Percentiles rank a stretch among this genome's conserved stretches.
phyloP scores from a whole-genome alignment of 176 grass and related monocot genomes.

The Alloteropsis semialata region DNA sequence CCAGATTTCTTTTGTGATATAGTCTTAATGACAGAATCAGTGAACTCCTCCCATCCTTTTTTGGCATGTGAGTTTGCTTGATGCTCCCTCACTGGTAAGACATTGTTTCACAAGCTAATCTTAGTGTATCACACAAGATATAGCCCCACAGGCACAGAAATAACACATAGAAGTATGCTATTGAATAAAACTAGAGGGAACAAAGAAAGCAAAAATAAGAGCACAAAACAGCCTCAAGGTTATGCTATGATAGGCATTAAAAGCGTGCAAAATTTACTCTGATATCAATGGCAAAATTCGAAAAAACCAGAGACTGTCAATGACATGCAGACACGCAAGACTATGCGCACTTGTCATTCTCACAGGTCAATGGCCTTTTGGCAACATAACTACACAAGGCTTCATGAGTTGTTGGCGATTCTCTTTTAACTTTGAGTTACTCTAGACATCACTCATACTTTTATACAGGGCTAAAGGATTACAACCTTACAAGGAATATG shows the following conservation, averaged over 20 bases:
- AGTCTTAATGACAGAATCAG: conserved; percentile 86
- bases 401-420: not conserved
- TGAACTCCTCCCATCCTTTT: conserved; percentile 98
- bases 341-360: not conserved
- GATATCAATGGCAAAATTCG: not conserved
- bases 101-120: not conserved
- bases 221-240: not conserved
- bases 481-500: not conserved
- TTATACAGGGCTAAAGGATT: not conserved
- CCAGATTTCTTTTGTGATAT: conserved; percentile 88
- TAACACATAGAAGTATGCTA: not conserved
- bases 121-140: conserved; percentile 3
- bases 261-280: not conserved
- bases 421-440: not conserved
- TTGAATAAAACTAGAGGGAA: not conserved
- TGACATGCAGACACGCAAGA: not conserved
- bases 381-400: not conserved
- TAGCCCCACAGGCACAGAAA: not conserved
- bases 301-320: not conserved
- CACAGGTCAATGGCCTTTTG: not conserved
- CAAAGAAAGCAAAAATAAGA: not conserved
- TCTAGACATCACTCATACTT: not conserved
- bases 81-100: conserved; percentile 64
- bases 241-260: not conserved
- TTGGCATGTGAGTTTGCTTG: conserved; percentile 95